phyloP scores from a whole-genome alignment of 2,329 filamentous ascomycete genomes.

The Penicillium sp. region DNA sequence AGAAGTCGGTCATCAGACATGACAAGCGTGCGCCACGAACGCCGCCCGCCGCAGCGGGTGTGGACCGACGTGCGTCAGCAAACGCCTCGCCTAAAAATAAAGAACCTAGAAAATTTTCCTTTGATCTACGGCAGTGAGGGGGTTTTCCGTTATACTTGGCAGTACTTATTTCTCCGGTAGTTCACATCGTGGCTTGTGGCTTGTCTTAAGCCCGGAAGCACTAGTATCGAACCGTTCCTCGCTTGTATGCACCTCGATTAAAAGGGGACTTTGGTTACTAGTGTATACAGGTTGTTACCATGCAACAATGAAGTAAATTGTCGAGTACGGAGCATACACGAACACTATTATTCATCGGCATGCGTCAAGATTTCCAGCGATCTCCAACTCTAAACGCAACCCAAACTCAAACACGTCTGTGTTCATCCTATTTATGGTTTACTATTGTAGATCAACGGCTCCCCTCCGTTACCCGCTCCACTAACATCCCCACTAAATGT shows the following conservation, averaged over 20 bases:
- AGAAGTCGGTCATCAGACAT: not conserved
- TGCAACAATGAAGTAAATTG: too few species aligned
- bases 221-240: not conserved
- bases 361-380: not conserved
- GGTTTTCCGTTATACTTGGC: not conserved
- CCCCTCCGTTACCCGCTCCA: not conserved
- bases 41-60: not conserved
- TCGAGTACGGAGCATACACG: too few species aligned
- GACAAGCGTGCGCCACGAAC: not conserved
- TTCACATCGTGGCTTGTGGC: not conserved
- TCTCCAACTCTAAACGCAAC: not conserved
- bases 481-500: not conserved
- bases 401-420: not conserved
- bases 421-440: not conserved
- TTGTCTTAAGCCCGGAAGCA: too few species aligned
- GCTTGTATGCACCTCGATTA: not conserved
- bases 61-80: constrained; percentile 12
- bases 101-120: not conserved
- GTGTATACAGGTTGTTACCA: not conserved
- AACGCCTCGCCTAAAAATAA: constrained; percentile 7
- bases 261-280: not conserved
- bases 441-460: not conserved
- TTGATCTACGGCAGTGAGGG: not conserved
- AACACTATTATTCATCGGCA: not conserved
- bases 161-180: not conserved